phyloP scores from a whole-genome alignment of 768 basidiomycete genomes.

The Calocybe gangraenosa region DNA sequence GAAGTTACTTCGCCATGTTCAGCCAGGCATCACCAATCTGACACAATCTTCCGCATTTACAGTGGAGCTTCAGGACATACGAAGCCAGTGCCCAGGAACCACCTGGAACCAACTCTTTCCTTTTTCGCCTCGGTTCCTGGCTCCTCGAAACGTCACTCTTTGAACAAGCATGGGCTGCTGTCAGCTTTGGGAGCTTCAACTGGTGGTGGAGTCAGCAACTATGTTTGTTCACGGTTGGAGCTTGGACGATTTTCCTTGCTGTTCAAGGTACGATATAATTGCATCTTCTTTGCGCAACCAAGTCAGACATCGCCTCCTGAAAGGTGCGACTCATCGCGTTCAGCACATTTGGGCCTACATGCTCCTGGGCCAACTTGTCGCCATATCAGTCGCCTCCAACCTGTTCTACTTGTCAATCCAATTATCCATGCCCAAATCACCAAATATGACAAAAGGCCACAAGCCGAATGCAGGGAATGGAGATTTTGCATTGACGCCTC shows the following conservation, averaged over 20 bases:
- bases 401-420: conserved; percentile 55
- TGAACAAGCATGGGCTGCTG: conserved; percentile 50
- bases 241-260: conserved; percentile 49
- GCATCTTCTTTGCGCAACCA: not conserved
- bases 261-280: conserved; percentile 47
- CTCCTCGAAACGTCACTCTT: conserved; percentile 52
- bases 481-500: conserved; percentile 7
- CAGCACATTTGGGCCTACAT: conserved; percentile 63
- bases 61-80: conserved; percentile 56
- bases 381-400: conserved; percentile 61
- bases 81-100: conserved; percentile 18
- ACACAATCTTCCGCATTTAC: not conserved
- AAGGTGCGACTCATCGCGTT: conserved; percentile 36
- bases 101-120: conserved; percentile 1
- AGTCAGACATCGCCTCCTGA: not conserved
- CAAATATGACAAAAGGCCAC: not conserved
- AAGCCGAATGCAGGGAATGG: not conserved
- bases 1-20: conserved; percentile 5
- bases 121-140: conserved; percentile 44
- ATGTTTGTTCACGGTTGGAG: conserved; percentile 54
- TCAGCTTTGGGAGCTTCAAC: conserved; percentile 40
- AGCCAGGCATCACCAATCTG: not conserved
- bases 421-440: conserved; percentile 24
- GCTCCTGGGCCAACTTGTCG: conserved; percentile 69
- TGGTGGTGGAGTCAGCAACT: conserved; percentile 76